Conservation (phyloP, 306 rosid species). For the Fragaria vesca region DNA sequence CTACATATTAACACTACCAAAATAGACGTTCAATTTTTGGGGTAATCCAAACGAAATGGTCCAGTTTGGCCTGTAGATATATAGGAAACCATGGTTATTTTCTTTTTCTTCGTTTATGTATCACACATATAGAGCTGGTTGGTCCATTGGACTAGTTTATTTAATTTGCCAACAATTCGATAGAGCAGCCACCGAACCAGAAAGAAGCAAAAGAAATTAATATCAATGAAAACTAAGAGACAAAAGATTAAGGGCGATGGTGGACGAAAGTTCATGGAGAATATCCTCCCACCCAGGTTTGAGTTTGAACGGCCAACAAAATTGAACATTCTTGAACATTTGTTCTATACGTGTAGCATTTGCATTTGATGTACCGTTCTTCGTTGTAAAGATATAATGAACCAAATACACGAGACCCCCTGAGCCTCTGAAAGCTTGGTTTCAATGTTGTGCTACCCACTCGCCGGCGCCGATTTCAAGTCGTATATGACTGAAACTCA, state of each 20-base stretch:
- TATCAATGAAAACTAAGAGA: background rate
- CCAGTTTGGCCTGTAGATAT: background rate
- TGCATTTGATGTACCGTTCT: background rate
- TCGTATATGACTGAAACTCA: too few species aligned
- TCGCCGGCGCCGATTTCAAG: too few species aligned
- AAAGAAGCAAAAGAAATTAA: background rate
- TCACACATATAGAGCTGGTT: background rate
- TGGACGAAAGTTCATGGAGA: background rate
- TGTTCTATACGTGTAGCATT: background rate
- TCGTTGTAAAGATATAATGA: background rate
- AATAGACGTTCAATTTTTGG: background rate
- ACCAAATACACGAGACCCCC: too few species aligned
- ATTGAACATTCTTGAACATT: background rate
- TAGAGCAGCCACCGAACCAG: background rate
- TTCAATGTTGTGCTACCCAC: background rate
- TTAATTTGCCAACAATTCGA: background rate
- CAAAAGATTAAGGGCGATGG: background rate
- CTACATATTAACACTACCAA: background rate
- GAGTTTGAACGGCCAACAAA: background rate
- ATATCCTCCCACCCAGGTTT: background rate
- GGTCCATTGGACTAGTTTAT: background rate
- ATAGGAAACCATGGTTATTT: background rate
- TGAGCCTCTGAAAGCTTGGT: background rate
- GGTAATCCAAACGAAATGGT: background rate
- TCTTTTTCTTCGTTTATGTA: background rate